Evolutionary conservation across 306 rosid species (phyloP).

Genomic region (Quercus mongolica): DNA sequence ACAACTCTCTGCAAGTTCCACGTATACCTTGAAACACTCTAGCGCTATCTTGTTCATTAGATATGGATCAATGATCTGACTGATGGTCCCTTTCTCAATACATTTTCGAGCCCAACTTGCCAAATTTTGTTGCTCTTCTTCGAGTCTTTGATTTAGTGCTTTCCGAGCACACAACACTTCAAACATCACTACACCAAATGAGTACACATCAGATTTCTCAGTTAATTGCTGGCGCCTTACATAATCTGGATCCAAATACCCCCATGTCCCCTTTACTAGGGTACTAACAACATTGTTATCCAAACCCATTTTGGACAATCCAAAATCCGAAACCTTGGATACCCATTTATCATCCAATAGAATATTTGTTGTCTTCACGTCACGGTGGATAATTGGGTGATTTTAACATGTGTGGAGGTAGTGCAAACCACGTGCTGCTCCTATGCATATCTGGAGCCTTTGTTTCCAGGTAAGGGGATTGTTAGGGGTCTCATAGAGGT

Average conservation of each 20-base stretch:
- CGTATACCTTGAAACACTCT: constrained; percentile 34
- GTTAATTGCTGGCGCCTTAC: neutral
- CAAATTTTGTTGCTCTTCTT: neutral
- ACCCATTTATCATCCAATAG: too few species aligned
- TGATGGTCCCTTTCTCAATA: constrained; percentile 10
- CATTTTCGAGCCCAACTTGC: constrained; percentile 17
- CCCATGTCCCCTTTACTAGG: too few species aligned
- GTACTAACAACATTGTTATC: too few species aligned
- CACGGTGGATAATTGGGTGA: too few species aligned
- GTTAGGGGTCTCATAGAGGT: too few species aligned
- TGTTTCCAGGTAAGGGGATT: too few species aligned
- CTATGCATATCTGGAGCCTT: too few species aligned
- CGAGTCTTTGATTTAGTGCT: neutral
- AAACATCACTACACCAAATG: constrained; percentile 25
- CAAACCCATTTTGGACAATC: too few species aligned
- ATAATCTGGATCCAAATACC: constrained; percentile 22
- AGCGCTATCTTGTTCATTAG: constrained; percentile 20
- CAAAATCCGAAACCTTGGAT: too few species aligned
- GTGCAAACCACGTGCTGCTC: too few species aligned
- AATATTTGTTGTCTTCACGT: too few species aligned
- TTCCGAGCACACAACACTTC: constrained; percentile 19
- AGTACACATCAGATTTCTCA: constrained; percentile 27
- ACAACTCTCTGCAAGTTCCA: constrained; percentile 41
- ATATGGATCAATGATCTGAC: constrained; percentile 31
- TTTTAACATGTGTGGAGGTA: too few species aligned